phyloP scores from a whole-genome alignment of 768 basidiomycete species.

The Favolaschia claudopus region DNA sequence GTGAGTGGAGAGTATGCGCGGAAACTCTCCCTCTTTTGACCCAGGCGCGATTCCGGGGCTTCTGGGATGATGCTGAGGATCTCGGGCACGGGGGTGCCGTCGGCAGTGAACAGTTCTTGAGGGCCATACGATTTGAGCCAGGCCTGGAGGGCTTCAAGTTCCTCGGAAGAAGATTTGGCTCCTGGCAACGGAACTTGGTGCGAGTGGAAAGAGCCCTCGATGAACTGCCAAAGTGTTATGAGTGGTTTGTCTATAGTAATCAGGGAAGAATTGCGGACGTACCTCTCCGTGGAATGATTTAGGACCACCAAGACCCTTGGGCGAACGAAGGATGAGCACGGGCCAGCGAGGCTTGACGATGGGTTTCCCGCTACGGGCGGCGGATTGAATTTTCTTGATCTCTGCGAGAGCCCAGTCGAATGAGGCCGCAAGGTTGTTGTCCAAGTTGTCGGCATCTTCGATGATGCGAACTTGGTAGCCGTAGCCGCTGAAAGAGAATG shows the following conservation, averaged over 20 bases:
- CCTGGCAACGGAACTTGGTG: slow-evolving; percentile 90
- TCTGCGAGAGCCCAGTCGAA: slow-evolving; percentile 83
- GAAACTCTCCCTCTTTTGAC: slow-evolving; percentile 74
- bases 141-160: slow-evolving; percentile 66
- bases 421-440: slow-evolving; percentile 80
- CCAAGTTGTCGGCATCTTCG: slow-evolving; percentile 68
- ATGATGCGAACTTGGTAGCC: slow-evolving; percentile 92
- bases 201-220: slow-evolving; percentile 84
- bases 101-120: slow-evolving; percentile 65
- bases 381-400: slow-evolving; percentile 79
- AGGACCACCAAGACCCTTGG: slow-evolving; percentile 83
- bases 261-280: too few species aligned
- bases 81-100: slow-evolving; percentile 61
- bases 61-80: slow-evolving; percentile 69
- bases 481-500: slow-evolving; percentile 61
- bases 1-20: slow-evolving; percentile 65
- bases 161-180: slow-evolving; percentile 67
- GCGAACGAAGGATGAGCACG: slow-evolving; percentile 83
- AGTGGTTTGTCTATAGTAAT: too few species aligned
- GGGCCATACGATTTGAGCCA: slow-evolving; percentile 83
- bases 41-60: slow-evolving; percentile 65
- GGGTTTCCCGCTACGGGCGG: slow-evolving; percentile 78
- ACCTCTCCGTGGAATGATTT: slow-evolving; percentile 71
- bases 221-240: too few species aligned
- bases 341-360: slow-evolving; percentile 93